These are phyloP conservation scores for Cephalotrichum gorgonifer DNA, from an alignment of 2,329 filamentous ascomycete species.

Conservation along the genomic window DNA sequence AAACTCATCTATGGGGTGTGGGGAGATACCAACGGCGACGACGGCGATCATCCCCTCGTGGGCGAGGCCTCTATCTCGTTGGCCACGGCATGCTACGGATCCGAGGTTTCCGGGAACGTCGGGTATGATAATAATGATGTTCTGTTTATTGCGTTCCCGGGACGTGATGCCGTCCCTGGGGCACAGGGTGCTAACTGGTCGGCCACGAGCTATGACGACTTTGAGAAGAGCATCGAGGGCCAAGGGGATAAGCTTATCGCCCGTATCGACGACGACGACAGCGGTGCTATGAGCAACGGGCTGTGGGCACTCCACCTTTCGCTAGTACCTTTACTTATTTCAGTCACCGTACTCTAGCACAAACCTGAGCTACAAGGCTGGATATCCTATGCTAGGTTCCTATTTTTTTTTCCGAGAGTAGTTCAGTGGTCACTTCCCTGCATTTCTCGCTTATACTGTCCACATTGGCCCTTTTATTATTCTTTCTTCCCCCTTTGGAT, in stretches of 20 bases:
- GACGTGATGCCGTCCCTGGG: constrained; percentile 45
- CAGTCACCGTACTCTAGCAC: no score
- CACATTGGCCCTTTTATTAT: no score
- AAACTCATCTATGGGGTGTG: constrained; percentile 47
- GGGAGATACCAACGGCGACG: constrained; percentile 51
- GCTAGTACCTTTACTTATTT: no score
- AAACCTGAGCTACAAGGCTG: no score
- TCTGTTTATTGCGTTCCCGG: constrained; percentile 51
- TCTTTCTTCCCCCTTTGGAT: no score
- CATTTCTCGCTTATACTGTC: no score
- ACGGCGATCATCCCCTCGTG: constrained; percentile 32
- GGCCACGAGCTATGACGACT: constrained; percentile 34
- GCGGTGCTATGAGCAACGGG: no score
- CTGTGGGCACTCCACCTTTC: no score
- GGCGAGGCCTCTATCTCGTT: constrained; percentile 49
- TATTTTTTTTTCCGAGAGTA: no score
- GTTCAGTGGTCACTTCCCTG: no score
- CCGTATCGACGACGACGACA: no score
- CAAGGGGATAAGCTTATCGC: constrained; percentile 42
- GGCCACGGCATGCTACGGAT: constrained; percentile 46
- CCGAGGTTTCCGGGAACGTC: constrained; percentile 38
- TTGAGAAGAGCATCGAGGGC: constrained; percentile 39
- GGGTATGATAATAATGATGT: constrained; percentile 49
- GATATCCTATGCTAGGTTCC: no score
- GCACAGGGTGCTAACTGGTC: constrained; percentile 41